phyloP scores from a whole-genome alignment of 768 basidiomycete species.

The Postia placenta region DNA sequence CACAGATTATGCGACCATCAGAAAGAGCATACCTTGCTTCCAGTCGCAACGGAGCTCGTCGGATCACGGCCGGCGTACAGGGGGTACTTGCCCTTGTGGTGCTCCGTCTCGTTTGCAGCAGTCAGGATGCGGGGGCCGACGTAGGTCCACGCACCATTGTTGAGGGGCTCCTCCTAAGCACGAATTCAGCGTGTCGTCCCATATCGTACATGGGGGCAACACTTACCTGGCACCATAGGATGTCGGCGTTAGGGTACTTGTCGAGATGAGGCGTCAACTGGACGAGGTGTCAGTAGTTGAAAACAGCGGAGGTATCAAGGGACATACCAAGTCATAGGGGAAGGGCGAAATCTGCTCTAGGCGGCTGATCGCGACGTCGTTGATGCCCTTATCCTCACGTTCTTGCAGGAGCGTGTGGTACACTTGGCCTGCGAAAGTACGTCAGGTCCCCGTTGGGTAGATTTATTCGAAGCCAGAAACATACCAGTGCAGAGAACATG shows the following conservation, averaged over 20 bases:
- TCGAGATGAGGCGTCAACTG: slow-evolving; percentile 92
- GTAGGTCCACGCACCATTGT: slow-evolving; percentile 97
- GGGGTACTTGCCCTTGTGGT: slow-evolving; percentile 90
- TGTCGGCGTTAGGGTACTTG: slow-evolving; percentile 90
- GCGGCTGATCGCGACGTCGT: slow-evolving; percentile 90
- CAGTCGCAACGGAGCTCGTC: slow-evolving; percentile 87
- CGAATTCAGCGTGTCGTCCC: not conserved
- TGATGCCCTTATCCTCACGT: slow-evolving; percentile 86
- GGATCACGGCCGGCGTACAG: slow-evolving; percentile 90
- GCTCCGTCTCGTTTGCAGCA: slow-evolving; percentile 82
- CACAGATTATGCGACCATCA: not conserved
- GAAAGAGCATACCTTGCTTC: slow-evolving; percentile 62
- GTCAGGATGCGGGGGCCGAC: slow-evolving; percentile 91
- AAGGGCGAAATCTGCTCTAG: slow-evolving; percentile 95
- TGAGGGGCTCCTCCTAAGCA: slow-evolving; percentile 83
- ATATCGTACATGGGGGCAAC: not conserved
- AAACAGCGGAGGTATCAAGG: too few relatives aligned
- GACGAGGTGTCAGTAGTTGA: not conserved
- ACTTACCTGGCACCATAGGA: slow-evolving; percentile 85
- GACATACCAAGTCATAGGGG: slow-evolving; percentile 88
- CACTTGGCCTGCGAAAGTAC: slow-evolving; percentile 65
- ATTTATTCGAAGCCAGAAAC: too few relatives aligned
- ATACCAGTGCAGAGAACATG: slow-evolving; percentile 86
- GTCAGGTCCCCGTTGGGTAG: slow-evolving; percentile 1
- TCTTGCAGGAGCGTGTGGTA: slow-evolving; percentile 88